Conservation (phyloP, 2,329 filamentous ascomycete genomes). For the Trichoderma brevicompactum region DNA sequence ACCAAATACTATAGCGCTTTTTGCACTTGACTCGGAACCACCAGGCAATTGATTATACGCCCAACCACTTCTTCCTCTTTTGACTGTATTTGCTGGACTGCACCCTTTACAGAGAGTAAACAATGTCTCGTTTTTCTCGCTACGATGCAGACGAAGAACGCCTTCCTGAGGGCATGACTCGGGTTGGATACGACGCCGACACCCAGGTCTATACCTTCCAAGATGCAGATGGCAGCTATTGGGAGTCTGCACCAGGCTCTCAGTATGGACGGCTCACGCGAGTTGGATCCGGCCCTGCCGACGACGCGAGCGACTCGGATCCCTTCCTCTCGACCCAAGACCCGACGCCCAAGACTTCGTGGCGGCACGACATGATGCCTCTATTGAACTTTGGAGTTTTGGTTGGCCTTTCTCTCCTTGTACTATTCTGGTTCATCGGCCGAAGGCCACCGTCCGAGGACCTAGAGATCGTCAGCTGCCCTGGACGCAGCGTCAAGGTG, state of each 20-base stretch:
- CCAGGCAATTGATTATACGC: too few species aligned
- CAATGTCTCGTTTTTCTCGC: constrained; percentile 49
- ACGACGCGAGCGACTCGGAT: constrained; percentile 38
- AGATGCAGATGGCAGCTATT: constrained; percentile 53
- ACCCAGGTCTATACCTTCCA: constrained; percentile 57
- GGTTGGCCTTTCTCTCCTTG: constrained; percentile 54
- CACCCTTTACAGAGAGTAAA: background rate
- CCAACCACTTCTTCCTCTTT: too few species aligned
- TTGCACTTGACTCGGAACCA: too few species aligned
- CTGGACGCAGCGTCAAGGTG: constrained; percentile 47
- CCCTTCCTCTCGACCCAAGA: constrained; percentile 39
- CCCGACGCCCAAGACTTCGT: constrained; percentile 44
- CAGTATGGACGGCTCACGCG: constrained; percentile 54
- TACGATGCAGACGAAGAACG: constrained; percentile 56
- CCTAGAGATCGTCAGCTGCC: constrained; percentile 35
- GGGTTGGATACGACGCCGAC: constrained; percentile 62
- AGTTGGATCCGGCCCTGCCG: constrained; percentile 38
- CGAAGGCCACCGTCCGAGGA: constrained; percentile 35
- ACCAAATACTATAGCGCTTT: too few species aligned
- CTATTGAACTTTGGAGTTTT: constrained; percentile 63
- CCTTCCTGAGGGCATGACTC: constrained; percentile 58
- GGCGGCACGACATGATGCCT: constrained; percentile 58
- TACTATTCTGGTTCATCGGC: constrained; percentile 55
- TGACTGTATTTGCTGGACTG: too few species aligned
- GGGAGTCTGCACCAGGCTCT: constrained; percentile 55